A percentile compares a stretch with the other conserved stretches of the same genome.
Evolutionary conservation across 2,329 filamentous ascomycete genomes (phyloP).

Genomic region (Clonostachys byssicola): DNA sequence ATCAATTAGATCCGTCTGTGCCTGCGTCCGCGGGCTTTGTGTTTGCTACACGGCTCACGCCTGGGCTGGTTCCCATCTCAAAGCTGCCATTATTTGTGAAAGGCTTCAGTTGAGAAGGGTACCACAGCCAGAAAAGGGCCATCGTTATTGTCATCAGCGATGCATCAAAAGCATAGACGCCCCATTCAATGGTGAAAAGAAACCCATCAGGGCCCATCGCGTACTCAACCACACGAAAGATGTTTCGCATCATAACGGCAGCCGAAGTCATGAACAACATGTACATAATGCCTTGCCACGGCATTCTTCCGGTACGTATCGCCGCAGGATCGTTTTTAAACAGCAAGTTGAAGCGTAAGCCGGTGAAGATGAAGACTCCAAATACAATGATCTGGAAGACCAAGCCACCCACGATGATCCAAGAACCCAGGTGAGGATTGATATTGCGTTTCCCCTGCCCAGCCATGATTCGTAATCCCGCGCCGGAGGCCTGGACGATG

Average conservation of each 20-base stretch:
- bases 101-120: too few species aligned
- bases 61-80: too few species aligned
- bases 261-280: slow-evolving; percentile 28
- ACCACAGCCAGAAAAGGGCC: too few species aligned
- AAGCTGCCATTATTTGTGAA: too few species aligned
- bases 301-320: slow-evolving; percentile 2
- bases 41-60: too few species aligned
- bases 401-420: slow-evolving; percentile 48
- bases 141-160: slow-evolving; percentile 20
- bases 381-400: slow-evolving; percentile 53
- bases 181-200: slow-evolving; percentile 27
- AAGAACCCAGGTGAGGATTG: slow-evolving; percentile 21
- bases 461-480: slow-evolving; percentile 13
- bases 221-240: slow-evolving; percentile 43
- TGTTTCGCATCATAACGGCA: slow-evolving; percentile 33
- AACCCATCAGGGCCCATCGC: slow-evolving; percentile 29
- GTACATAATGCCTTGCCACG: slow-evolving; percentile 24
- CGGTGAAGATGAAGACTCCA: slow-evolving; percentile 40
- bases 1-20: too few species aligned
- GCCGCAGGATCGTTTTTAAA: slow-evolving; percentile 6
- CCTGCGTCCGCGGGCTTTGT: too few species aligned
- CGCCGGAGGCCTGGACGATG: slow-evolving; percentile 19
- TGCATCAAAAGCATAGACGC: slow-evolving; percentile 33
- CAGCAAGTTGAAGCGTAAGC: slow-evolving; percentile 33
- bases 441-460: slow-evolving; percentile 9